Percentiles rank a stretch among this genome's conserved stretches.
phyloP scores from a whole-genome alignment of 805 yeast genomes.

The Suhomyces sp. region DNA sequence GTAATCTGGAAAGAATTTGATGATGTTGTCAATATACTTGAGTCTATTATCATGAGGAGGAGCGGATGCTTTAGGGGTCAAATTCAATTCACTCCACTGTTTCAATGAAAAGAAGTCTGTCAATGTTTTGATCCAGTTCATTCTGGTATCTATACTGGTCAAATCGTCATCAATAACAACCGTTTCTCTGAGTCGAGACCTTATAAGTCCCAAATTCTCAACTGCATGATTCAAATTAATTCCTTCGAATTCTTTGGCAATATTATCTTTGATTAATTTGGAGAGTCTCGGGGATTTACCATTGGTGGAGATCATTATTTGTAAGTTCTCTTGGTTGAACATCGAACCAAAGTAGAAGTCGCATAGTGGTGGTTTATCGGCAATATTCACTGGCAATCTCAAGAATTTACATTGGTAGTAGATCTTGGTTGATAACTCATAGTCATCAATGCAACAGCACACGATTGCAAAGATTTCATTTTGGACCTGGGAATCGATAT shows the following conservation, averaged over 20 bases:
- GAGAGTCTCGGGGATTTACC: constrained; percentile 81
- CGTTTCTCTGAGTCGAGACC: constrained; percentile 48
- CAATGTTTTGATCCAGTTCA: constrained; percentile 67
- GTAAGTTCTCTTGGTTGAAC: constrained; percentile 69
- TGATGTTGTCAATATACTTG: constrained; percentile 35
- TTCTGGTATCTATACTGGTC: constrained; percentile 55
- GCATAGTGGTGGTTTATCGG: constrained; percentile 81
- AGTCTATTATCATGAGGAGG: constrained; percentile 17
- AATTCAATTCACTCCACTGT: constrained; percentile 53
- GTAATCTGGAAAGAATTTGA: constrained; percentile 49
- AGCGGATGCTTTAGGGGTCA: constrained; percentile 27
- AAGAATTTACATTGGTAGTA: constrained; percentile 48
- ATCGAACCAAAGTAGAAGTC: constrained; percentile 85
- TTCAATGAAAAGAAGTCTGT: constrained; percentile 60
- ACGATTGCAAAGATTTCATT: constrained; percentile 58
- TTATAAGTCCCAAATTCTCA: constrained; percentile 55
- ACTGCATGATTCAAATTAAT: constrained; percentile 59
- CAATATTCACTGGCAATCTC: constrained; percentile 69
- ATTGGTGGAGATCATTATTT: constrained; percentile 79
- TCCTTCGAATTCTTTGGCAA: constrained; percentile 47
- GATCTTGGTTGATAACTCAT: constrained; percentile 53
- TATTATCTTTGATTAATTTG: constrained; percentile 48
- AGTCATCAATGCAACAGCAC: constrained; percentile 74
- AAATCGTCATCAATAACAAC: constrained; percentile 45
- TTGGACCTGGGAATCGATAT: constrained; percentile 34